Base-by-base conservation (phyloP, 2,329 filamentous ascomycete genomes). In the Ophiostoma piceae region DNA sequence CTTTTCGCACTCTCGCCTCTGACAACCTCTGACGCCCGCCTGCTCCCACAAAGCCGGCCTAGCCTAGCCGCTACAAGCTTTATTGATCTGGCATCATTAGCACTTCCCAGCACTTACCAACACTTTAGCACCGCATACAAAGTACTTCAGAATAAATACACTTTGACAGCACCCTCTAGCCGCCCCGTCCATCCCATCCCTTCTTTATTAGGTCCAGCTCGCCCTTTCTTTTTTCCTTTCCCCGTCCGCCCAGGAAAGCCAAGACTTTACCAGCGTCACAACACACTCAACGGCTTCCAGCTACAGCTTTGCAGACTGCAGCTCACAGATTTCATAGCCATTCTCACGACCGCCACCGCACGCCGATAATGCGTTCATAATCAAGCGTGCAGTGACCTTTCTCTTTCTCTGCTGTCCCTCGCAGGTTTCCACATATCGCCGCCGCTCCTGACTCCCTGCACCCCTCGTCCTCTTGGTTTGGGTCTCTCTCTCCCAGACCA, bases 401-500 rank as follows among this genome's bases (percentile, higher is more conserved):
- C 8, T n/a, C n/a, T 22, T 39, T 39, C 2, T 29, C 26, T 29
- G 26, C 32, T 39, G 9, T 39, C 16, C 9, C 35, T 37, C 32
- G 35, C 14, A 14, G 3, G 19, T 29, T 37, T 35, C 51, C 35
- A 9, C 22, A 3, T 22, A 8, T 66, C 35, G 22, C n/a, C 11
- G 3, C 9, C 35, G 39, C 67, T 37, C 51, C 37, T 67, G 66
- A 43, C 22, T 60, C 57, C 67, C 65, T 7, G 5, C 19, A 7
- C 16, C 43, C 6, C 32, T 68, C 60, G 22, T 65, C 64, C 67
- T 68, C 62, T 41, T 69, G 71, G 66, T 71, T 68, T 70, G 73
- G 73, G 72, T 69, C 54, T 19, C 60, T 12, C 60, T 67, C 26
- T 54, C 37, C 72, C 69, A 71, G 69, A 71, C 72, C 73, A 62